phyloP scores from a whole-genome alignment of 441 rosid species.

The Corymbia calophylla region DNA sequence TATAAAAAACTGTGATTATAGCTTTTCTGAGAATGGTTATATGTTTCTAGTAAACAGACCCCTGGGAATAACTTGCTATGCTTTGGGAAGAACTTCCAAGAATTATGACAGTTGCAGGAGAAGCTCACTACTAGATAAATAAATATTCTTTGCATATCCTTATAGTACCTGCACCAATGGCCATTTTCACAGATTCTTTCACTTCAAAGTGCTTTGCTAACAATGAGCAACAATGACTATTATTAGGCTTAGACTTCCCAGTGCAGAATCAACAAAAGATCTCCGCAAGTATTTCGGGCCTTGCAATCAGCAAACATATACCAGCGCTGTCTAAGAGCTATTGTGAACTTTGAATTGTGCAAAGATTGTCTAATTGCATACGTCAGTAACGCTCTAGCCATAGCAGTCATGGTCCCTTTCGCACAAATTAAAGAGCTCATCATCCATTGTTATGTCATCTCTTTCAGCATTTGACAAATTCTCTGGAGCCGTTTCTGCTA shows the following conservation, averaged over 20 bases:
- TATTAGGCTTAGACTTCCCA: neutral
- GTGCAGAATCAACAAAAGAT: neutral
- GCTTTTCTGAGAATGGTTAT: neutral
- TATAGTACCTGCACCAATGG: neutral
- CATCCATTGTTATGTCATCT: slow-evolving; percentile 28
- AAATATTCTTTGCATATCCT: neutral
- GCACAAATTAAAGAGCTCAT: slow-evolving; percentile 44
- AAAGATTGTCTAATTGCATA: neutral
- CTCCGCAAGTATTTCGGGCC: neutral
- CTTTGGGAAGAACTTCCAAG: neutral
- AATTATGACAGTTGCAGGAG: neutral
- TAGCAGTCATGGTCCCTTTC: slow-evolving; percentile 11
- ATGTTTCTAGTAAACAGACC: neutral
- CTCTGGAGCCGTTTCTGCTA: slow-evolving; percentile 38
- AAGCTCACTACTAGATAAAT: neutral
- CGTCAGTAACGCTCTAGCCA: neutral
- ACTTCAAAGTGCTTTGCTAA: neutral
- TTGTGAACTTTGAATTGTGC: neutral
- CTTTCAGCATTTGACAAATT: slow-evolving; percentile 36
- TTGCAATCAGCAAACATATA: neutral
- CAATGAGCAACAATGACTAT: neutral
- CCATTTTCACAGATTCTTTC: neutral
- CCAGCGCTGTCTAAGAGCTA: neutral
- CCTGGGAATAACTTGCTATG: neutral
- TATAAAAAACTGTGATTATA: neutral